Percentiles rank a stretch among this genome's conserved stretches.
These are phyloP conservation scores for Colletotrichum falcatum DNA, from an alignment of 2,329 filamentous ascomycete genomes.

Conservation along the genomic window DNA sequence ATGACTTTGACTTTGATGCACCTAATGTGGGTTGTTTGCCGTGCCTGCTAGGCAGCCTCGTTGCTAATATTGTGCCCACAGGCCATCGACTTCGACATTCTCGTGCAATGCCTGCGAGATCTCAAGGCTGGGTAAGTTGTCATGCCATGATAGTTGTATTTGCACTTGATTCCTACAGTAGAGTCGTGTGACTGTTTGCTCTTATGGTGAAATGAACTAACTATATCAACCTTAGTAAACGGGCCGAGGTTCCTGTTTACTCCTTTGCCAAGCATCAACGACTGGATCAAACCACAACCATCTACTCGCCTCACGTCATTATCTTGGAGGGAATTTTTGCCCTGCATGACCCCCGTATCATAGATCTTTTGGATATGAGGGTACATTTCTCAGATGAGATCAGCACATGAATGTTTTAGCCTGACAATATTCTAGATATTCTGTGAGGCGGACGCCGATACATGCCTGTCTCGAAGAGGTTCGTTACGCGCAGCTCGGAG, in stretches of 20 bases:
- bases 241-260: slow-evolving; percentile 92
- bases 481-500: slow-evolving; percentile 50
- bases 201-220: background rate
- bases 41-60: background rate
- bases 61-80: slow-evolving; percentile 44
- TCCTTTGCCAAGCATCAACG: slow-evolving; percentile 94
- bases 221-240: slow-evolving; percentile 68
- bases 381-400: slow-evolving; percentile 57
- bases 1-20: slow-evolving; percentile 96
- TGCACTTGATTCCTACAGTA: too few species aligned
- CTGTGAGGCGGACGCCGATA: slow-evolving; percentile 94
- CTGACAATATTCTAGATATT: slow-evolving; percentile 74
- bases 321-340: slow-evolving; percentile 97
- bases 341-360: slow-evolving; percentile 85
- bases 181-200: background rate
- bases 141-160: slow-evolving; percentile 21
- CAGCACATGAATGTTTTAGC: too few species aligned
- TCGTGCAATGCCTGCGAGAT: slow-evolving; percentile 83
- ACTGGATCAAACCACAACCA: slow-evolving; percentile 81
- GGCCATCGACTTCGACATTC: slow-evolving; percentile 92
- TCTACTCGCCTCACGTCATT: slow-evolving; percentile 96
- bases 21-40: slow-evolving; percentile 66
- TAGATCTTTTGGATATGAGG: slow-evolving; percentile 91
- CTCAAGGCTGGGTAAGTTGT: slow-evolving; percentile 86
- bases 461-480: slow-evolving; percentile 91